These are phyloP conservation scores for Penicillium lividum DNA, from an alignment of 495 filamentous ascomycete genomes.

Conservation along the genomic window DNA sequence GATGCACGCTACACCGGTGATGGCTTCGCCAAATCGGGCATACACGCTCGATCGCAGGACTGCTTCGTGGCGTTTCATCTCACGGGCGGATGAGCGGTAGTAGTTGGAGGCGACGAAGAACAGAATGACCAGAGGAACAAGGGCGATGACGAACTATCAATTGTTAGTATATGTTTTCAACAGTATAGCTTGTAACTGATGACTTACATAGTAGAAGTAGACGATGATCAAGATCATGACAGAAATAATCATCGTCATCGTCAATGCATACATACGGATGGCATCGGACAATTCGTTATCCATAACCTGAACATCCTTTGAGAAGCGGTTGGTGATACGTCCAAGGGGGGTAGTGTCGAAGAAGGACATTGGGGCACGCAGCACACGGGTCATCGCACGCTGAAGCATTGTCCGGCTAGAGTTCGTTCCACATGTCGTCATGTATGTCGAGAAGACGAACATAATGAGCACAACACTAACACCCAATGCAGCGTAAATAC, in stretches of 20 bases:
- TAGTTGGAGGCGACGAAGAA: slow-evolving; percentile 85
- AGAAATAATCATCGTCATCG: slow-evolving; percentile 72
- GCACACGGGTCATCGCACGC: slow-evolving; percentile 73
- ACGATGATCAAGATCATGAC: slow-evolving; percentile 87
- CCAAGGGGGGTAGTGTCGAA: slow-evolving; percentile 96
- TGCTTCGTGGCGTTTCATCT: slow-evolving; percentile 92
- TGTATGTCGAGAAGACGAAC: slow-evolving; percentile 74
- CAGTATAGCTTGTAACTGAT: neutral
- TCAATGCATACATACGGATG: slow-evolving; percentile 91
- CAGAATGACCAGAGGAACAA: slow-evolving; percentile 75
- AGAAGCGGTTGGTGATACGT: slow-evolving; percentile 97
- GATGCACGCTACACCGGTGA: slow-evolving; percentile 81
- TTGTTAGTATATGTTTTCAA: slow-evolving; percentile 3
- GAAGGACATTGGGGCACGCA: slow-evolving; percentile 94
- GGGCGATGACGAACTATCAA: slow-evolving; percentile 73
- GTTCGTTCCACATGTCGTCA: slow-evolving; percentile 63
- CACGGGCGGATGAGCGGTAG: slow-evolving; percentile 86
- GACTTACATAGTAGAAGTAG: slow-evolving; percentile 77
- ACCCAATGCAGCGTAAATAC: slow-evolving; percentile 79
- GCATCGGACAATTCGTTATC: slow-evolving; percentile 89
- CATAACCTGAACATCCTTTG: slow-evolving; percentile 93
- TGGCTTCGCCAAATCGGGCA: slow-evolving; percentile 86
- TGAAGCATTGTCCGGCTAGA: slow-evolving; percentile 82
- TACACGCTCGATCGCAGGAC: slow-evolving; percentile 85
- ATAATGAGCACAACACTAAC: slow-evolving; percentile 71